phyloP scores from a whole-genome alignment of 768 basidiomycete genomes.

The Tephrocybe rancida region DNA sequence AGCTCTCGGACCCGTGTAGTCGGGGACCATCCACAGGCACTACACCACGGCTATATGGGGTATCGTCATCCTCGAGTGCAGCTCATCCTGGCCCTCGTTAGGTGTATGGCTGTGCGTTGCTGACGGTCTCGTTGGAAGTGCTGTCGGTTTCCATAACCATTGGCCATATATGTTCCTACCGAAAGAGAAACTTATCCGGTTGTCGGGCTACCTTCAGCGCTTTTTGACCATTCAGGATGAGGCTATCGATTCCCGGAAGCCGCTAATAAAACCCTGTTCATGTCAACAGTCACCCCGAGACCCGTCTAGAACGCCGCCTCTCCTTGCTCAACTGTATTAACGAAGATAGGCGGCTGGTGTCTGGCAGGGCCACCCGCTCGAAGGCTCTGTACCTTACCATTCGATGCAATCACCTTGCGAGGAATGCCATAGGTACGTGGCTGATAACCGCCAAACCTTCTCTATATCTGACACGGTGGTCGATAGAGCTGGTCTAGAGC shows the following conservation, averaged over 20 bases:
- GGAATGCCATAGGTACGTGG: constrained; percentile 11
- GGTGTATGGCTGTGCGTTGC: constrained; percentile 1
- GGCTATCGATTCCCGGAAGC: too few species aligned
- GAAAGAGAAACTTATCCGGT: too few species aligned
- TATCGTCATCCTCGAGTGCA: background rate
- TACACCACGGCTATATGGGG: background rate
- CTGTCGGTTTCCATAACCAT: constrained; percentile 3
- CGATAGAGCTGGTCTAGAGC: constrained; percentile 11
- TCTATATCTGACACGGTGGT: background rate
- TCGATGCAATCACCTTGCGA: constrained; percentile 8
- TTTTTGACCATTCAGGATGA: too few species aligned
- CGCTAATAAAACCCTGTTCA: background rate
- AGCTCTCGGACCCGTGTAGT: background rate
- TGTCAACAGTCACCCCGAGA: background rate
- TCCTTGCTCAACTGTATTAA: background rate
- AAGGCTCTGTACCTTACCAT: background rate
- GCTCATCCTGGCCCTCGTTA: background rate
- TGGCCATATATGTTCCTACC: background rate
- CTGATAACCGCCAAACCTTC: background rate
- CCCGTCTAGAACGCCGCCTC: background rate
- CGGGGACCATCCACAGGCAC: background rate
- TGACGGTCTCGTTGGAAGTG: background rate
- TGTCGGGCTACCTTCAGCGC: too few species aligned
- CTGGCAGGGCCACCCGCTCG: constrained; percentile 9
- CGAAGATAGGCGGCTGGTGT: constrained; percentile 6